Conservation (phyloP, 2,329 filamentous ascomycete genomes). For the Dactylellina sp. region DNA sequence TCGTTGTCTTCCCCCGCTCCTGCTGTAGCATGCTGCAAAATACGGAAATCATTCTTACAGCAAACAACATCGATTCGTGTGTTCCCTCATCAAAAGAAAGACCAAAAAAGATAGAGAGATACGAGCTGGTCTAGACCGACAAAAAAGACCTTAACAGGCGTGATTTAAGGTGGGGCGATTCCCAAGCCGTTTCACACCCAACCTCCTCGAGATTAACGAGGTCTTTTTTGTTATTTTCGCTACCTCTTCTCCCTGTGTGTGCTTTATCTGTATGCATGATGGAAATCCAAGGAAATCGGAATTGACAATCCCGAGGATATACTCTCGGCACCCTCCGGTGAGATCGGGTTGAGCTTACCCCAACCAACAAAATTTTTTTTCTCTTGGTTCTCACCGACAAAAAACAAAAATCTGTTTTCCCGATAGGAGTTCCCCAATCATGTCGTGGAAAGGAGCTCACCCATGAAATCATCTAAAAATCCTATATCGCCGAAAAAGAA, state of each 20-base stretch:
- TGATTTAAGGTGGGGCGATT: conserved; percentile 3
- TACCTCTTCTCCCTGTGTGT: not conserved
- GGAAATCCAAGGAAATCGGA: too few relatives aligned
- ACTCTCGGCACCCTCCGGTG: too few relatives aligned
- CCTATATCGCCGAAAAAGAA: too few relatives aligned
- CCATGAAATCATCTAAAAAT: not conserved
- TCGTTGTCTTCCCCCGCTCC: conserved; percentile 29
- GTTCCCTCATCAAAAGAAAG: too few relatives aligned
- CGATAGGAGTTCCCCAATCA: not conserved
- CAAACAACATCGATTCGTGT: too few relatives aligned
- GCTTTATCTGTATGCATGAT: too few relatives aligned
- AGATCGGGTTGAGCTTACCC: too few relatives aligned
- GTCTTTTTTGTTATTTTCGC: not conserved
- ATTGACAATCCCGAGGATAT: not conserved
- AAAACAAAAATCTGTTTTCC: too few relatives aligned
- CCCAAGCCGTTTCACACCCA: conserved; percentile 1
- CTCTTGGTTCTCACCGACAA: too few relatives aligned
- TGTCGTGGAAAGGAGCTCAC: conserved; percentile 3
- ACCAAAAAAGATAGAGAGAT: too few relatives aligned
- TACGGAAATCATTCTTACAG: not conserved
- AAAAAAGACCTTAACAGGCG: not conserved
- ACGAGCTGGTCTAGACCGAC: not conserved
- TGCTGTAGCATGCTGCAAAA: not conserved
- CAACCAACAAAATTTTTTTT: too few relatives aligned
- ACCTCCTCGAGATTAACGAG: not conserved